Percentiles rank a stretch among this genome's conserved stretches.
These are phyloP conservation scores for Annulohypoxylon nitens DNA, from an alignment of 495 filamentous ascomycete species.

Conservation along the genomic window DNA sequence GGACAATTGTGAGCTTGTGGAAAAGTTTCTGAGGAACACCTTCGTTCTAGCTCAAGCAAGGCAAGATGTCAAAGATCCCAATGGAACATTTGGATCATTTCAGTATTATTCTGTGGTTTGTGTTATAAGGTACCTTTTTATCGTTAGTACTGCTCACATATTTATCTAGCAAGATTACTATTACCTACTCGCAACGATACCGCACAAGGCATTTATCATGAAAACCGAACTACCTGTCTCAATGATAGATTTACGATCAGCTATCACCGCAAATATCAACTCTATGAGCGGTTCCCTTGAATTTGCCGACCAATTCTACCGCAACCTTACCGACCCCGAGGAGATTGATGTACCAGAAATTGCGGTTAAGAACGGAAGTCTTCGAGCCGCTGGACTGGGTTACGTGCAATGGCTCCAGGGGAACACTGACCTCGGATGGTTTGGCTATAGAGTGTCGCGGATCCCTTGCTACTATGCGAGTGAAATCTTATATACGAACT, in stretches of 20 bases:
- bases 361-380: not conserved
- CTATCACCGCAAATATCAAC: not conserved
- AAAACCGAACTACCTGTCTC: not conserved
- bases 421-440: not conserved
- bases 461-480: conserved; percentile 7
- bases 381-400: not conserved
- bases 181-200: not conserved
- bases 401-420: conserved; percentile 6
- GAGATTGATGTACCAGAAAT: not conserved
- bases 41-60: not conserved
- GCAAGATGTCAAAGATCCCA: not conserved
- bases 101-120: conserved; percentile 12
- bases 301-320: not conserved
- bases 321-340: not conserved
- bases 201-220: not conserved
- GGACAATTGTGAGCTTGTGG: not conserved
- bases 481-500: not conserved
- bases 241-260: not conserved
- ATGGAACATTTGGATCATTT: not conserved
- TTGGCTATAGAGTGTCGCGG: not conserved
- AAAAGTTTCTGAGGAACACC: not conserved
- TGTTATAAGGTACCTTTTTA: not conserved
- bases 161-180: conserved; percentile 13
- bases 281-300: not conserved
- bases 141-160: not conserved